Evolutionary conservation across 148 eudicot genomes (phyloP), one percentile per base, ranked within the genome.

Genomic region (Fagopyrum tataricum): DNA sequence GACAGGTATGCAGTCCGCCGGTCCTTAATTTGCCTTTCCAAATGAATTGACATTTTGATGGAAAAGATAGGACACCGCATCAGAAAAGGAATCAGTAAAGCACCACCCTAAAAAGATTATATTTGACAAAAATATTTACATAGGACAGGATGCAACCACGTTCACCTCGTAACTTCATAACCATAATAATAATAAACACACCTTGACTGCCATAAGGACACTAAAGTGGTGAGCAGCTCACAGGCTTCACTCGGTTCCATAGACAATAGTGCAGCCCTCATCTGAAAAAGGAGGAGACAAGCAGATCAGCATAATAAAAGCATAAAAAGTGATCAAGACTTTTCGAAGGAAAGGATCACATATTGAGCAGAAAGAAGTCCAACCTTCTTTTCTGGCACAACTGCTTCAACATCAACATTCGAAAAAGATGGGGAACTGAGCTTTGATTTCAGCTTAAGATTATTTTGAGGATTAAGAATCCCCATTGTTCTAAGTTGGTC

Each of bases 121-220:
- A 55, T 55, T 6, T 20, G 61, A 55, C 24, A 18, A 7, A 18
- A 2, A 18, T 18, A 55, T 20, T 49, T 18, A 8, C 7, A 55
- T 7, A 18, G 21, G 4, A 55, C 31, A 53, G 21, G 12, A 55
- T 24, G 18, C 10, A 15, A 61, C 11, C 15, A 62, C 12, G 42
- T 62, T 26, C 42, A 62, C 13, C 67, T 11, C 42, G 15, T 26
- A 62, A 42, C 67, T 31, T 41, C 42, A 62, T 12, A 17, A 52
- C 8, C 18, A 64, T 31, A 0, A 37, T 64, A 46, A 76, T 46
- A 70, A 70, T 3, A 46, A 80, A 80, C 85, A 18, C 49, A 91
- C 98, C 97, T 86, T 67, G 97, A 84, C 69, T 83, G 87, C 97
- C 97, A 95, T 82, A 78, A 73, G 69, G 87, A 73, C 56, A 90